Conservation (phyloP, 805 yeast genomes). For the Candida succiphila region DNA sequence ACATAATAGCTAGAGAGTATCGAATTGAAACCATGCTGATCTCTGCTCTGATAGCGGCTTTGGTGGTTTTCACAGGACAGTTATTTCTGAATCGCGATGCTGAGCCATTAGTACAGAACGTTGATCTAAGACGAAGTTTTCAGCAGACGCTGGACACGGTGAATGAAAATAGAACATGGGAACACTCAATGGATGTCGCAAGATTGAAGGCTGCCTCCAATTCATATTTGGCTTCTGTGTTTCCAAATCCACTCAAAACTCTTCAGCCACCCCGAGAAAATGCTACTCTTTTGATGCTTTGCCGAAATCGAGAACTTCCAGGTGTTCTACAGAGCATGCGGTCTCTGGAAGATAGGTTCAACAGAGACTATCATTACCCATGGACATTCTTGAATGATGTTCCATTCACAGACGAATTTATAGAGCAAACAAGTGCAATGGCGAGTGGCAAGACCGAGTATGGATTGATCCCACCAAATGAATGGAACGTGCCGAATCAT, state of each 20-base stretch:
- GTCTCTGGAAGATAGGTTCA: conserved; percentile 68
- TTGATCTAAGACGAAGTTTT: too few relatives aligned
- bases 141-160: background rate
- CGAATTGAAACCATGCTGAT: background rate
- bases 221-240: conserved; percentile 23
- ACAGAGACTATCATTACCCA: conserved; percentile 53
- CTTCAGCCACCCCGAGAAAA: conserved; percentile 39
- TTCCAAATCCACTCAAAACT: conserved; percentile 10
- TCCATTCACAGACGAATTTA: conserved; percentile 56
- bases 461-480: conserved; percentile 53
- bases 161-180: background rate
- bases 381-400: conserved; percentile 77
- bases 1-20: too few relatives aligned
- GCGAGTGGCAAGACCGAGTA: conserved; percentile 60
- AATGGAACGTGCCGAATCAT: conserved; percentile 72
- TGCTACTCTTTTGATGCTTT: conserved; percentile 83
- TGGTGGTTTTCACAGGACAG: background rate
- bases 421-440: conserved; percentile 47
- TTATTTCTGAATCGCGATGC: background rate
- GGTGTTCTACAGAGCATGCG: conserved; percentile 73
- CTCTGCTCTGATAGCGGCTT: background rate
- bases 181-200: conserved; percentile 4
- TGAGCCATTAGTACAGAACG: background rate
- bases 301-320: conserved; percentile 67
- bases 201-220: conserved; percentile 27